Base-by-base conservation (phyloP, 176 grass and related monocot genomes). In the Aegilops longissima region DNA sequence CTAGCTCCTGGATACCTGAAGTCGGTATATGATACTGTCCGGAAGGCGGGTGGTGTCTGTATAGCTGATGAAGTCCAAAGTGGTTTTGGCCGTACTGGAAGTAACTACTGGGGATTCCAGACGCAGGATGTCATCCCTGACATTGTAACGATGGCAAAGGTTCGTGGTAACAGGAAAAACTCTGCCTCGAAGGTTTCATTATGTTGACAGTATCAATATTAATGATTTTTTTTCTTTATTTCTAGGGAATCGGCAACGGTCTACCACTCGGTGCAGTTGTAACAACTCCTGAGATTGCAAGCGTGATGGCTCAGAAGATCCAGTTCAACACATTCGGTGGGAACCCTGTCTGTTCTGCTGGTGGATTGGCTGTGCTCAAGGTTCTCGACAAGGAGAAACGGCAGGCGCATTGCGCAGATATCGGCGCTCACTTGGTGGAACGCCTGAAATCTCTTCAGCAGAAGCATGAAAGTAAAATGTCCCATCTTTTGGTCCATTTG, bases 41-140 rank as follows among this genome's bases (percentile, higher is more conserved):
- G 92, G 17, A 94, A 94, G 85, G 87, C 88, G 79, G 94, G 92
- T 78, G 97, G 97, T 40, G 94, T 99, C 49, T 99, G 94, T 86
- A 99, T 99, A 88, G 97, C 97, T 73, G 97, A 99, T 70, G 97
- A 99, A 87, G 97, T 99, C 27, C 97, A 99, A 51, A 99, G 94
- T 85, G 94, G 97, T 58, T 99, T 99, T 78, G 97, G 97, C 24
- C 92, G 97, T 34, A 94, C 94, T 56, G 97, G 97, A 84, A 96
- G 94, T 47, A 90, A 96, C 74, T 99, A 99, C 13, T 99, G 94
- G 97, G 97, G 97, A 84, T 99, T 99, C 72, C 92, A 96, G 84
- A 99, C 90, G 17, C 97, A 99, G 66, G 90, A 75, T 81, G 94
- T 99, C 44, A 86, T 94, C 79, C 94, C 94, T 21, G 97, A 99